phyloP scores from a whole-genome alignment of 805 yeast species.

The Candida boidinii region DNA sequence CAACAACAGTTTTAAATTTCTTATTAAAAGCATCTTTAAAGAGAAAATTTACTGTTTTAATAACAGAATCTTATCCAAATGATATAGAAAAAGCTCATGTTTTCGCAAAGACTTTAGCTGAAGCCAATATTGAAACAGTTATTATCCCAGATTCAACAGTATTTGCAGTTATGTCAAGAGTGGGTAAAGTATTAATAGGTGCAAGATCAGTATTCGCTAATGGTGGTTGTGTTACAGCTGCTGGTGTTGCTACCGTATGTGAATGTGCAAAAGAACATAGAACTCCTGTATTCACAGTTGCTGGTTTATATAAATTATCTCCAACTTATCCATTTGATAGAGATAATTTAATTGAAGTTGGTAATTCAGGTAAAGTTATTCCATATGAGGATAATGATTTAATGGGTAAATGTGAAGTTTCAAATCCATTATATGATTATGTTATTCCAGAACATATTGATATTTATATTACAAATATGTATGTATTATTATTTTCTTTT shows the following conservation, averaged over 20 bases:
- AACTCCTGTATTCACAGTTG: conserved; percentile 95
- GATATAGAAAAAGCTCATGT: conserved; percentile 67
- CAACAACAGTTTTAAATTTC: conserved; percentile 82
- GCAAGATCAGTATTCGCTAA: conserved; percentile 90
- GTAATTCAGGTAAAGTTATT: conserved; percentile 84
- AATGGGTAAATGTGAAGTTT: conserved; percentile 67
- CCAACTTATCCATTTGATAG: conserved; percentile 89
- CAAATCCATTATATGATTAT: conserved; percentile 86
- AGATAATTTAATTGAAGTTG: conserved; percentile 79
- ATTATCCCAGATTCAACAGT: conserved; percentile 90
- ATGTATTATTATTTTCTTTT: conserved; percentile 13
- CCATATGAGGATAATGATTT: conserved; percentile 63
- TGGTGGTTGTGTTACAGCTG: conserved; percentile 85
- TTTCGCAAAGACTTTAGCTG: conserved; percentile 73
- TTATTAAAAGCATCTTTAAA: conserved; percentile 79
- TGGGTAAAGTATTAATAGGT: conserved; percentile 92
- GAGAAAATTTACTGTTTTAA: conserved; percentile 85
- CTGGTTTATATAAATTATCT: conserved; percentile 87
- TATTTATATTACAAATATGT: conserved; percentile 84
- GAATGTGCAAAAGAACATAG: conserved; percentile 92
- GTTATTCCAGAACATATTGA: conserved; percentile 92
- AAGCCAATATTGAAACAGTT: conserved; percentile 81
- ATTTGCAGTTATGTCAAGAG: conserved; percentile 94
- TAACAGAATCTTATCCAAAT: conserved; percentile 90
- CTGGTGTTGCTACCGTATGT: conserved; percentile 89